phyloP scores from a whole-genome alignment of 2,329 filamentous ascomycete species.

The Colletotrichum acutatum region DNA sequence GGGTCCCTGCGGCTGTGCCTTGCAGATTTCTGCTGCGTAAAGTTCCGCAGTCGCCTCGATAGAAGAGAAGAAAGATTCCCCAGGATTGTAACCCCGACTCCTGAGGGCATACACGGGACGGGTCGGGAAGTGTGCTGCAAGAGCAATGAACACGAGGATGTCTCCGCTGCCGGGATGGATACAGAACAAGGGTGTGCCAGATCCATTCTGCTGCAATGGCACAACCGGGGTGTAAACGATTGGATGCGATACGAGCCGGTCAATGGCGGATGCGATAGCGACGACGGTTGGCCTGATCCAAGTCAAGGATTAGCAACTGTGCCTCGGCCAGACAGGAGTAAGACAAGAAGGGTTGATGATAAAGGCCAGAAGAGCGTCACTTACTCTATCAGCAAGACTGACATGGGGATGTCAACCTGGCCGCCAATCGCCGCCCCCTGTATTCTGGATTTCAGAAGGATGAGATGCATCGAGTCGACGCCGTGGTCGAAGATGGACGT shows the following conservation, averaged over 20 bases:
- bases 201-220: conserved; percentile 42
- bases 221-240: conserved; percentile 49
- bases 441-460: conserved; percentile 50
- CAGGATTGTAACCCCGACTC: conserved; percentile 49
- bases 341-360: not conserved
- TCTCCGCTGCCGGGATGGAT: conserved; percentile 54
- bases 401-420: conserved; percentile 44
- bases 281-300: conserved; percentile 10
- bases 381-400: conserved; percentile 49
- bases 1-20: conserved; percentile 54
- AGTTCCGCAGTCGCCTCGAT: conserved; percentile 49
- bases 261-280: conserved; percentile 35
- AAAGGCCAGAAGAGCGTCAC: not conserved
- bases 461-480: conserved; percentile 52
- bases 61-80: conserved; percentile 46
- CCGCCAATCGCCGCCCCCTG: conserved; percentile 45
- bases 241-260: conserved; percentile 11
- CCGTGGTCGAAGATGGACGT: conserved; percentile 47
- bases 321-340: not conserved
- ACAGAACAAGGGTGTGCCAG: conserved; percentile 50
- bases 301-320: not conserved
- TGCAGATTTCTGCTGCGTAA: conserved; percentile 51
- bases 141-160: conserved; percentile 50
- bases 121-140: conserved; percentile 49
- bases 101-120: conserved; percentile 58